Percentiles rank a stretch among this genome's conserved stretches.
These are phyloP conservation scores for Cryptosporidium canis DNA, from an alignment of 169 alveolate genomes.

Conservation along the genomic window DNA sequence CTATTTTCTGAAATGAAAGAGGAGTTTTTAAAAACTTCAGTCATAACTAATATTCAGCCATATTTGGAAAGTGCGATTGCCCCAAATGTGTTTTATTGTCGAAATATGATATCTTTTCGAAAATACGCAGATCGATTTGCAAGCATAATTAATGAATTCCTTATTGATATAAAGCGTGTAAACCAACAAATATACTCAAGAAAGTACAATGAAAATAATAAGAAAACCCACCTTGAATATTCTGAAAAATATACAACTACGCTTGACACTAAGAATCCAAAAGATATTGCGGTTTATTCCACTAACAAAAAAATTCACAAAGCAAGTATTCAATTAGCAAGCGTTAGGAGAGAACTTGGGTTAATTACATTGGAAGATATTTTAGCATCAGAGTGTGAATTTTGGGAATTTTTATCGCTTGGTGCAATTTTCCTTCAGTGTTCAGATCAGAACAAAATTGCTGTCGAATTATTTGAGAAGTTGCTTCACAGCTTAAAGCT, in stretches of 20 bases:
- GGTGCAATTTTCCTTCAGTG: conserved; percentile 54
- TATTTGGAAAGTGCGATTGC: conserved; percentile 42
- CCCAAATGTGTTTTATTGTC: background rate
- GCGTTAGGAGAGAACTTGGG: conserved; percentile 48
- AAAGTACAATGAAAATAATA: conserved; percentile 20
- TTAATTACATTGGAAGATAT: conserved; percentile 48
- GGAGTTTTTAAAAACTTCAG: background rate
- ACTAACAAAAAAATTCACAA: background rate
- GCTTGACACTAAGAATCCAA: background rate
- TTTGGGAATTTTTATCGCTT: conserved; percentile 47
- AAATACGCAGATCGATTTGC: conserved; percentile 25
- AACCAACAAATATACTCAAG: conserved; percentile 38
- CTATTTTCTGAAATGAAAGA: conserved; percentile 67
- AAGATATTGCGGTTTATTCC: background rate
- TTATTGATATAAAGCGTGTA: conserved; percentile 38
- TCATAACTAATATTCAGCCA: background rate
- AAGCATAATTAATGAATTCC: conserved; percentile 34
- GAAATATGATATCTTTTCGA: background rate
- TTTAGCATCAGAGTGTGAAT: conserved; percentile 41
- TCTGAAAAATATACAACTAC: background rate
- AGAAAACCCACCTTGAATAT: background rate
- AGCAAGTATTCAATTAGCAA: conserved; percentile 6
- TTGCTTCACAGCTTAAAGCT: conserved; percentile 5
- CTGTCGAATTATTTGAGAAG: conserved; percentile 64
- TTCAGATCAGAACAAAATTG: conserved; percentile 12